Base-by-base conservation (phyloP, 345 rosid genomes). In the Dovyalis caffra region DNA sequence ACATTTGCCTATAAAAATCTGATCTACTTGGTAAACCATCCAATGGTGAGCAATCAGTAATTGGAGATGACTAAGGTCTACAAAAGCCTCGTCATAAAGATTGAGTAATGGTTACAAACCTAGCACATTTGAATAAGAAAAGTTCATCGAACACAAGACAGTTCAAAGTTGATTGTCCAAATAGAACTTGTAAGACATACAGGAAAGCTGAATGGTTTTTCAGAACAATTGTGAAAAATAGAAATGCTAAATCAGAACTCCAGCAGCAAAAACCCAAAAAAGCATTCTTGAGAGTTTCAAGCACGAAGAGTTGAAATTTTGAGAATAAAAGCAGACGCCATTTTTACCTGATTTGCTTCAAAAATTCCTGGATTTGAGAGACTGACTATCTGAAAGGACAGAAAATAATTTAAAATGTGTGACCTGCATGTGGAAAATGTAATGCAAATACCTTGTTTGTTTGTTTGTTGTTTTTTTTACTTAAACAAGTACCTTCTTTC, bases 311-410 rank as follows among this genome's bases (percentile, higher is more conserved):
- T 38, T 66, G 34, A n/a, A 72, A 25, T 33, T 68, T 25, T 43
- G 47, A 11, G 47, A 2, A 43, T 2, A 11, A 68, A 32, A 2
- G n/a, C 2, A 10, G 18, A 2, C 5, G 12, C 7, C 25, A 53
- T 16, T 51, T 61, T 72, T 83, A 91, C 99, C 95, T 88, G 83
- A 80, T 93, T 87, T 74, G 97, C 95, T 67, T 90, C 83, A 12
- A 95, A 91, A 35, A 70, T 86, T 78, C 97, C 93, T 5, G 99
- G 98, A 85, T 95, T 95, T 71, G 90, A 77, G 31, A 91, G 86
- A 81, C 89, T 84, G 26, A 79, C 83, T 74, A 91, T 85, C 99
- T 95, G 86, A 15, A 72, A 51, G 58, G 14, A 33, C 53, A 65
- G 32, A 40, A 63, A 68, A 40, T 25, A 28, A 33, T 16, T 65